A percentile compares a stretch with the other conserved stretches of the same genome.
Conservation (phyloP, 2,329 filamentous ascomycete species). For the Cercospora brassicicola region DNA sequence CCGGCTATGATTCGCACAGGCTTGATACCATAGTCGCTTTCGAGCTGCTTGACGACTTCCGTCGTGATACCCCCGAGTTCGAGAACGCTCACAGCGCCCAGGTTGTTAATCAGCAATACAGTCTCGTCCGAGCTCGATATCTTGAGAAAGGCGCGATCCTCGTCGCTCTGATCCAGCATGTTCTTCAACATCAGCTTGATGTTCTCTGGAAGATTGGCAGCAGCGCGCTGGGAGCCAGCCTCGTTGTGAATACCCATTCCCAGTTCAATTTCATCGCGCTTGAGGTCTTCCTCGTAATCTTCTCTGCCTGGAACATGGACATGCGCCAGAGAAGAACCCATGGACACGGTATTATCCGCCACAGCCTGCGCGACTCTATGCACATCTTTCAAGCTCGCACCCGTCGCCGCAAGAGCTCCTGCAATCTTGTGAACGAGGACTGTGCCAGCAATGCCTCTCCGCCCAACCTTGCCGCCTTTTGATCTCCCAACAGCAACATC, state of each 20-base stretch:
- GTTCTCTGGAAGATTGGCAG: slow-evolving; percentile 45
- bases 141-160: slow-evolving; percentile 68
- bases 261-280: slow-evolving; percentile 62
- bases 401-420: slow-evolving; percentile 75
- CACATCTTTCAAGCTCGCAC: slow-evolving; percentile 65
- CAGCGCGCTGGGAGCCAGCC: slow-evolving; percentile 44
- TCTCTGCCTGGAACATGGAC: slow-evolving; percentile 86
- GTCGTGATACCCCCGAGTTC: slow-evolving; percentile 71
- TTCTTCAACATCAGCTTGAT: slow-evolving; percentile 64
- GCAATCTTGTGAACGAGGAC: slow-evolving; percentile 89
- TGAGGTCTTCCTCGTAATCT: slow-evolving; percentile 58
- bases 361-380: slow-evolving; percentile 68
- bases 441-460: slow-evolving; percentile 86
- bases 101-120: slow-evolving; percentile 72
- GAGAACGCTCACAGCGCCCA: slow-evolving; percentile 70
- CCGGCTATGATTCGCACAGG: slow-evolving; percentile 63
- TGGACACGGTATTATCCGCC: slow-evolving; percentile 75
- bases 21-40: slow-evolving; percentile 58
- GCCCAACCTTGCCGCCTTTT: slow-evolving; percentile 85
- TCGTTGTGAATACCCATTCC: slow-evolving; percentile 75
- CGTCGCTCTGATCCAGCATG: slow-evolving; percentile 62
- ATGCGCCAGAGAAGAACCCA: slow-evolving; percentile 82
- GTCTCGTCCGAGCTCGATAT: slow-evolving; percentile 62
- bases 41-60: slow-evolving; percentile 64
- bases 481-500: slow-evolving; percentile 84